These are phyloP conservation scores for Jamesozyma piceae DNA, from an alignment of 805 yeast species.

Conservation along the genomic window DNA sequence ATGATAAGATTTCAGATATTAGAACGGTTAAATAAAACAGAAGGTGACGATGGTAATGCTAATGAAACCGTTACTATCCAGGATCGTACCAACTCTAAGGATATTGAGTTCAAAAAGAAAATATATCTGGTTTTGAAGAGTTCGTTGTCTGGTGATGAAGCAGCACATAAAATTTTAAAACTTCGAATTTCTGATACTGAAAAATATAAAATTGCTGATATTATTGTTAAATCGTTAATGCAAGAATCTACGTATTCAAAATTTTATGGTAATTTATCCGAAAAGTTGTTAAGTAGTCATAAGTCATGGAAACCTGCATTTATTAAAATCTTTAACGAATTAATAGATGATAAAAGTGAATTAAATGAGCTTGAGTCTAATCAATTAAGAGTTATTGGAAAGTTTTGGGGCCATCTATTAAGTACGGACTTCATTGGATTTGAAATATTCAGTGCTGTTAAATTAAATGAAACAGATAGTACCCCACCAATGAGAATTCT, in stretches of 20 bases:
- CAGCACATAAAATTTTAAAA: slow-evolving; percentile 72
- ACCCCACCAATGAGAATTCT: slow-evolving; percentile 75
- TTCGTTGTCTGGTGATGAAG: slow-evolving; percentile 85
- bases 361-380: slow-evolving; percentile 64
- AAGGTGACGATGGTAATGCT: slow-evolving; percentile 10
- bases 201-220: slow-evolving; percentile 52
- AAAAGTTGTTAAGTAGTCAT: slow-evolving; percentile 45
- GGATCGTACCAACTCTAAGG: slow-evolving; percentile 62
- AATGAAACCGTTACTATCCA: slow-evolving; percentile 27
- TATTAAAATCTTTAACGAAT: slow-evolving; percentile 41
- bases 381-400: slow-evolving; percentile 68
- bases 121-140: slow-evolving; percentile 82
- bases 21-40: slow-evolving; percentile 11
- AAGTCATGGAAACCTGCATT: slow-evolving; percentile 52
- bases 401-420: slow-evolving; percentile 76
- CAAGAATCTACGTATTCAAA: slow-evolving; percentile 84
- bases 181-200: slow-evolving; percentile 36
- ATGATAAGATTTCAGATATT: slow-evolving; percentile 33
- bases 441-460: slow-evolving; percentile 45
- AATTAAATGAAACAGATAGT: slow-evolving; percentile 60
- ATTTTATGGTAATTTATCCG: slow-evolving; percentile 70
- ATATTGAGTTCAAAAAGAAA: slow-evolving; percentile 58
- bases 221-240: slow-evolving; percentile 69
- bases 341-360: slow-evolving; percentile 35
- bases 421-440: slow-evolving; percentile 63